Evolutionary conservation across 768 basidiomycete genomes (phyloP), one percentile per base, ranked within the genome.

Genomic region (button mushroom (Agaricus bisporus)): DNA sequence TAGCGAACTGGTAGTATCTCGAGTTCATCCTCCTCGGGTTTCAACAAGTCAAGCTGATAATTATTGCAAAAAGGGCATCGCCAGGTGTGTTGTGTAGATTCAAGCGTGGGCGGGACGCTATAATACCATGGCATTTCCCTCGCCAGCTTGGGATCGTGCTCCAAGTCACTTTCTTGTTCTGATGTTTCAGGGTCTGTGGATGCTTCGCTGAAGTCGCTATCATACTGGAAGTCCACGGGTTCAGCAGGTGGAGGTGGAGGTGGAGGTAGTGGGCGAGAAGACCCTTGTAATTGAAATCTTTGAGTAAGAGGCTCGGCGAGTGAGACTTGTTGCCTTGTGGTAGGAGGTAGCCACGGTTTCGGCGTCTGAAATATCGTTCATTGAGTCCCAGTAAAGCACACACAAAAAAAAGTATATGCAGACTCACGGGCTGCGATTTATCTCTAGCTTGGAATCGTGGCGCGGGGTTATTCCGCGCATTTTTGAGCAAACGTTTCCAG

Each of bases 141-240:
- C 14, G 22, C 38, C 54, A 59, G 51, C 54, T 12, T 32, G 69
- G 44, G 38, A 35, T 56, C 51, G 44, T 58, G 58, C 58, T 65
- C 51, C 43, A 46, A 50, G 17, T 54, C 48, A 8, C 41, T 7
- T 28, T 66, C 69, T 1, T 64, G 48, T 37, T 73, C 66, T 9
- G 73, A 70, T 41, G 74, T 65, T n/a, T 66, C 71, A 5, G 73
- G 68, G 11, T 66, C 67, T 18, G 77, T 74, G 4, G 81, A 81
- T 6, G 64, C 60, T n/a, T 76, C 74, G 10, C 78, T 79, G 61
- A 84, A 85, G 59, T 85, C 83, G 0, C 78, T 72, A 60, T 79
- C 80, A 57, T 83, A 83, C 10, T 62, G 60, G 50, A 61, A 69
- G 44, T 60, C 47, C 3, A 42, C 28, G 18, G 20, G 22, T 42